A percentile compares a stretch with the other conserved stretches of the same genome.
Conservation (phyloP, 176 grass and related monocot genomes). For the Oryza glaberrima region DNA sequence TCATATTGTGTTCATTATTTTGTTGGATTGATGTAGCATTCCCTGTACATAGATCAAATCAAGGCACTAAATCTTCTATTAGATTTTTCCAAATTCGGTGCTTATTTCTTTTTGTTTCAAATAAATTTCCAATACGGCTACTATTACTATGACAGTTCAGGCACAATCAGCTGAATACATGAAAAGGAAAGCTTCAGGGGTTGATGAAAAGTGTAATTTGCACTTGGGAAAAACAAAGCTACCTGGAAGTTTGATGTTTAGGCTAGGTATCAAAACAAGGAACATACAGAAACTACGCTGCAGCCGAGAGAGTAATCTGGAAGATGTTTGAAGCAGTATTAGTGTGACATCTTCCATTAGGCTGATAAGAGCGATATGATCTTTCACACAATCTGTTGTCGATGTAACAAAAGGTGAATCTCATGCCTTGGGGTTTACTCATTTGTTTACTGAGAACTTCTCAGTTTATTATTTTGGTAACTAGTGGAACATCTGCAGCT, state of each 20-base stretch:
- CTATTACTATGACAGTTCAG: slow-evolving; percentile 63
- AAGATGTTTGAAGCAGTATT: slow-evolving; percentile 24
- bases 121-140: slow-evolving; percentile 15
- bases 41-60: neutral
- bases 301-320: slow-evolving; percentile 46
- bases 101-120: neutral
- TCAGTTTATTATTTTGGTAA: neutral
- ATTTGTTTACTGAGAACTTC: slow-evolving; percentile 21
- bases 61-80: slow-evolving; percentile 15
- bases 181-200: slow-evolving; percentile 62
- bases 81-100: neutral
- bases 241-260: slow-evolving; percentile 72
- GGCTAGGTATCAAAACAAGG: slow-evolving; percentile 74
- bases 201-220: slow-evolving; percentile 36
- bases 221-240: slow-evolving; percentile 43
- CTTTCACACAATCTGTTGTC: neutral
- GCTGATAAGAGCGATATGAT: slow-evolving; percentile 30
- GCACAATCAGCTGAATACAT: slow-evolving; percentile 68
- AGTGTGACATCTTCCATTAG: neutral
- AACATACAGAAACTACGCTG: slow-evolving; percentile 64
- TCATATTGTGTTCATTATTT: neutral
- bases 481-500: slow-evolving; percentile 5
- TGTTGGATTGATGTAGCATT: neutral
- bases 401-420: slow-evolving; percentile 24
- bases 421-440: slow-evolving; percentile 14